Evolutionary conservation across 2,329 filamentous ascomycete genomes (phyloP).

Genomic region (Sclerotinia subarctica): DNA sequence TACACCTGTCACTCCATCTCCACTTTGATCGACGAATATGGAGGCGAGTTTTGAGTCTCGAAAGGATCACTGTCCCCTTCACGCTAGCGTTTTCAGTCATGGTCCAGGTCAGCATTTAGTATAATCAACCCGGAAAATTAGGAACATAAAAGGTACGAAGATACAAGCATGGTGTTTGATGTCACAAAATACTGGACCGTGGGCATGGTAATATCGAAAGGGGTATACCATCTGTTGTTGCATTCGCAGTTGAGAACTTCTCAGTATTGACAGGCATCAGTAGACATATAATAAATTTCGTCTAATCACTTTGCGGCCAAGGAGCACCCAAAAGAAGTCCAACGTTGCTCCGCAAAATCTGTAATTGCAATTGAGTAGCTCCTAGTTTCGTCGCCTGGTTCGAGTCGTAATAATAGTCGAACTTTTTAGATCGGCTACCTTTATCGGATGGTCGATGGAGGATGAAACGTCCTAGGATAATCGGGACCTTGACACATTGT

Average conservation of each 20-base stretch:
- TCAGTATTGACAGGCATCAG: neutral
- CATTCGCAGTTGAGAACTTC: neutral
- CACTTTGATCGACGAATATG: constrained; percentile 28
- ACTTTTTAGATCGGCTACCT: constrained; percentile 4
- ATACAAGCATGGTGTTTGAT: constrained; percentile 11
- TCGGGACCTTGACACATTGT: constrained; percentile 4
- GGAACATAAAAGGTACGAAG: constrained; percentile 4
- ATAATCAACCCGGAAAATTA: neutral
- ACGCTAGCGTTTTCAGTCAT: constrained; percentile 36
- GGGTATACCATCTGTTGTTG: neutral
- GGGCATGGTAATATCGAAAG: neutral
- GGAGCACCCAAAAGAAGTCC: neutral
- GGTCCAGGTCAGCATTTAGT: constrained; percentile 24
- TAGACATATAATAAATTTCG: neutral
- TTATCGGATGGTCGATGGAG: neutral
- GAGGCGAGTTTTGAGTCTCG: constrained; percentile 36
- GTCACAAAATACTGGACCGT: neutral
- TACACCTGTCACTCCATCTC: constrained; percentile 16
- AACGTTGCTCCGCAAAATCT: neutral
- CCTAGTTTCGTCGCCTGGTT: neutral
- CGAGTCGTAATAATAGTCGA: neutral
- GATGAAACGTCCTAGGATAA: constrained; percentile 9
- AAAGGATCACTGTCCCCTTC: constrained; percentile 31
- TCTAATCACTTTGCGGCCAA: neutral
- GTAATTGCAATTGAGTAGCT: neutral